These are phyloP conservation scores for Apophysomyces ossiformis DNA, from an alignment of 371 early-diverging fungal species.

Conservation along the genomic window DNA sequence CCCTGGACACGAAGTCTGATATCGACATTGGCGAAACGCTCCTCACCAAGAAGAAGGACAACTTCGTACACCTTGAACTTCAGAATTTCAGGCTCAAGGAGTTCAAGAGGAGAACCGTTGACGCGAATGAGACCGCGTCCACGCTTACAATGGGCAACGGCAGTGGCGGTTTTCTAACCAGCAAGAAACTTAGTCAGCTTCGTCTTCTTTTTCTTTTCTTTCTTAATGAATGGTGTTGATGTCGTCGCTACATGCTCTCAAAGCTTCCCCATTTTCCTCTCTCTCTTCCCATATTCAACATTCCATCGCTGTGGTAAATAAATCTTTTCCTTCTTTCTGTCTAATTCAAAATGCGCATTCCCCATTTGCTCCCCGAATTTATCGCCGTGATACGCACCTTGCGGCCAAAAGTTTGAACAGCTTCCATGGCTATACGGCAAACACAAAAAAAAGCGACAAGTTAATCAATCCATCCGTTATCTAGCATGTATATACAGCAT, in stretches of 20 bases:
- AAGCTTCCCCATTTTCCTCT: too few species aligned
- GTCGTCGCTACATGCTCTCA: neutral
- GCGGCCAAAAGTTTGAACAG: slow-evolving; percentile 63
- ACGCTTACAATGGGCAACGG: slow-evolving; percentile 98
- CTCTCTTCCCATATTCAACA: neutral
- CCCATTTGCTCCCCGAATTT: neutral
- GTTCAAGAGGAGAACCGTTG: slow-evolving; percentile 97
- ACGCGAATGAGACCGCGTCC: slow-evolving; percentile 97
- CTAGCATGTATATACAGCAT: neutral
- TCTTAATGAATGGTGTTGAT: neutral
- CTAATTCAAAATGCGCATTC: neutral
- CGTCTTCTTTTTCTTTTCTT: neutral
- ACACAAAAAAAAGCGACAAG: slow-evolving; percentile 18
- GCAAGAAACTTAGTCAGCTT: neutral
- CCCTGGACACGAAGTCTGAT: slow-evolving; percentile 98
- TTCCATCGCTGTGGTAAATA: neutral
- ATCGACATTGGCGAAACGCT: slow-evolving; percentile 95
- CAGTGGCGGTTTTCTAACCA: slow-evolving; percentile 98
- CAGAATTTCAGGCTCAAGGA: slow-evolving; percentile 96
- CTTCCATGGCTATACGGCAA: slow-evolving; percentile 49
- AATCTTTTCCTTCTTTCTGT: neutral
- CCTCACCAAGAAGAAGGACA: slow-evolving; percentile 95
- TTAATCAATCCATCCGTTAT: slow-evolving; percentile 11
- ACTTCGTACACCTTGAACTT: slow-evolving; percentile 99
- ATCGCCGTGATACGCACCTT: slow-evolving; percentile 44